These are phyloP conservation scores for Austroboletus niveus DNA, from an alignment of 1,284 basidiomycete species.

Conservation along the genomic window DNA sequence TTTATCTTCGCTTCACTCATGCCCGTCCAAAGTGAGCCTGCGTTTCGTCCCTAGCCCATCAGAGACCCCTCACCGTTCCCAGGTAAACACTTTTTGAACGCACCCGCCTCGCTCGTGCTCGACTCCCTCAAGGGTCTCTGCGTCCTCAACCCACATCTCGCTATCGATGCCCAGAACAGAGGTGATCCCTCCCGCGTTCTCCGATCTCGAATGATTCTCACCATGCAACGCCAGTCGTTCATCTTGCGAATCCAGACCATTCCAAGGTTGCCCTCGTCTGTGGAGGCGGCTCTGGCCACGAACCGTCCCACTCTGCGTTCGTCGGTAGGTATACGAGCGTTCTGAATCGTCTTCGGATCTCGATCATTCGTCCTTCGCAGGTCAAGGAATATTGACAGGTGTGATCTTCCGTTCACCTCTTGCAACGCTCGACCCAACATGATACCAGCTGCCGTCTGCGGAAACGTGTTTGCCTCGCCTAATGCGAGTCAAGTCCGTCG, in stretches of 20 bases:
- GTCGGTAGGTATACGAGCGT: conserved; percentile 49
- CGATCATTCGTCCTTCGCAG: conserved; percentile 33
- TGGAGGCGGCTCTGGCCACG: conserved; percentile 90
- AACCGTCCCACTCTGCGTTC: conserved; percentile 83
- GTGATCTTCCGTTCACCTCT: conserved; percentile 10
- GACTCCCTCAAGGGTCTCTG: conserved; percentile 78
- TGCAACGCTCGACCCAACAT: background rate
- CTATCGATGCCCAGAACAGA: conserved; percentile 66
- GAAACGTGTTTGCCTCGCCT: conserved; percentile 86
- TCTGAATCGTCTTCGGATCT: background rate
- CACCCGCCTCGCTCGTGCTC: conserved; percentile 64
- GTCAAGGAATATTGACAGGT: conserved; percentile 79
- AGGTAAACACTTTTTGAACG: conserved; percentile 78
- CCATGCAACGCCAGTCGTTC: conserved; percentile 52
- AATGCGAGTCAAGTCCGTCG: conserved; percentile 80
- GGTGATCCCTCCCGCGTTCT: conserved; percentile 36
- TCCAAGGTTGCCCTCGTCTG: conserved; percentile 81
- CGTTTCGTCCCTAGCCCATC: no score
- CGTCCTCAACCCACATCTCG: conserved; percentile 66
- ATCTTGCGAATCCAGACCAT: conserved; percentile 52
- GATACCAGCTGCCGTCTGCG: conserved; percentile 75
- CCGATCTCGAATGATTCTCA: background rate
- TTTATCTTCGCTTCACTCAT: conserved; percentile 9
- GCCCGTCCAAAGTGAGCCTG: conserved; percentile 27
- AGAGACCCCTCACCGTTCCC: background rate